Base-by-base conservation (phyloP, 768 basidiomycete species). In the Phaeotremella skinneri region DNA sequence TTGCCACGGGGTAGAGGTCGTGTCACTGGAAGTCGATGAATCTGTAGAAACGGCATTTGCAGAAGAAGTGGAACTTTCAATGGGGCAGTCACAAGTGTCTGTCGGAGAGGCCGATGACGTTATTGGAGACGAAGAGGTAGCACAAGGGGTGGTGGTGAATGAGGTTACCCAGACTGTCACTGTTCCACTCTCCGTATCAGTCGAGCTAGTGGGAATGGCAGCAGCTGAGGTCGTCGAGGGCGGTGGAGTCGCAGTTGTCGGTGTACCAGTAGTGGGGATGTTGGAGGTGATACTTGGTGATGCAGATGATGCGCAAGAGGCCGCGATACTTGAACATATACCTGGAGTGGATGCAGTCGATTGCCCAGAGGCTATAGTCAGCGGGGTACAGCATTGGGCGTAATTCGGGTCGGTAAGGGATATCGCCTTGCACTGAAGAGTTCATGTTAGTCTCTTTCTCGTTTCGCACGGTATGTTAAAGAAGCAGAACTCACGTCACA, bases 401-500 rank as follows among this genome's bases (percentile, higher is more conserved):
- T 45, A 45, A 23, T 45, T 21, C 9, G 43, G 13, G 23, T 45
- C 43, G 13, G 34, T 37, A 7, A 37, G 7, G 9, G 34, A 37
- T 23, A 45, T 6, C 13, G 13, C 43, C n/a, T n/a, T n/a, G n/a
- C n/a, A n/a, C n/a, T n/a, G n/a, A n/a, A n/a, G n/a, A n/a, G n/a
- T n/a, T n/a, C n/a, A n/a, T n/a, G n/a, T n/a, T n/a, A n/a, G n/a
- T n/a, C n/a, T n/a, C n/a, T n/a, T n/a, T n/a, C n/a, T n/a, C n/a
- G n/a, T n/a, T 45, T 45, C 43, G 21, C 43, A 45, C 43, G 13
- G 43, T 45, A 45, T 39, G 37, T 9, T 9, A 9, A 39, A 9
- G 43, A 45, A 45, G 13, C 11, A 45, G 20, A 21, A 66, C 66
- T 64, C 49, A 67, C 66, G 11, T 59, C 58, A 23, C 42, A 52